Evolutionary conservation across 768 basidiomycete genomes (phyloP), one percentile per base, ranked within the genome.

Genomic region (Pleurotus salmoneostramineus): DNA sequence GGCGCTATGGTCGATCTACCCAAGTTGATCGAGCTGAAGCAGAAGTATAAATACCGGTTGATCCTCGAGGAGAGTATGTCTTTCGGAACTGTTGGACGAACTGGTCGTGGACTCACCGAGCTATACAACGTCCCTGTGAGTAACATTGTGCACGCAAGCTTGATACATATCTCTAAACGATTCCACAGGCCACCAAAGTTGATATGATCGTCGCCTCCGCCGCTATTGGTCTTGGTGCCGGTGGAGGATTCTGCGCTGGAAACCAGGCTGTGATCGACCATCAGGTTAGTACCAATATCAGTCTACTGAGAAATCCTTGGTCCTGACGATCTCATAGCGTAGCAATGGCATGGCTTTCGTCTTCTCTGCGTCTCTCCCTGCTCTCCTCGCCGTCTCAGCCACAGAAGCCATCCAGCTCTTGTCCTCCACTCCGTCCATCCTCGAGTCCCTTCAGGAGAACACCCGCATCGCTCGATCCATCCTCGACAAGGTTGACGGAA

Each of bases 271-370:
- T 97, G 33, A 84, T 93, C 21, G 84, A 92, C 61, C 96, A 99
- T 67, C 96, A 95, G 79, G 91, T 89, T 63, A 17, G 63, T 17
- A 72, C 54, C 33, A 35, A 7, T 27, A 1, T 21, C 5, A 2
- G 11, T 3, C 21, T 14, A 14, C 17, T 3, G 46, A 27, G 7
- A 3, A 17, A 32, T 27, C 17, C 55, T 55, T 1, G 8, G 21
- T 32, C 6, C 43, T 31, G 49, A 45, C 60, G 48, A 50, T 34
- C 34, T 3, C 50, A 35, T 65, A 97, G 84, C 94, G 94, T 47
- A 97, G 96, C 81, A 98, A 98, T 69, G 93, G 92, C 12, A 87
- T 93, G 3, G 86, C 94, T 0, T 96, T 93, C 69, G 94, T 99
- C 59, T 99, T 94, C 77, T 97, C 96, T 1, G 97, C 97, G 14